Evolutionary conservation across 768 basidiomycete species (phyloP).

Genomic region (Boletellus ananiceps): DNA sequence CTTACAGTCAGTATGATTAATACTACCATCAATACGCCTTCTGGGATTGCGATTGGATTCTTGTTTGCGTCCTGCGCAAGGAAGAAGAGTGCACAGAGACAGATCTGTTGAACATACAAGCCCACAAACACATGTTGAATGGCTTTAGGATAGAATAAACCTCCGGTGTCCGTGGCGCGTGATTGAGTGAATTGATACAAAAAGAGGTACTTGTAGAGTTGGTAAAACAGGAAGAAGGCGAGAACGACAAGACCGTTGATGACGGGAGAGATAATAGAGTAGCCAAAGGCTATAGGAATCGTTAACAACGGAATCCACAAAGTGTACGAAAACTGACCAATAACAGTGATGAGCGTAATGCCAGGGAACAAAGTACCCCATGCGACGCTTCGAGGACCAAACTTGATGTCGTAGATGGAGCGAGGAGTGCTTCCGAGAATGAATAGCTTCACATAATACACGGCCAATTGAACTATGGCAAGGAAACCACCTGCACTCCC

Average conservation of each 20-base stretch:
- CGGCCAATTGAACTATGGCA: constrained; percentile 62
- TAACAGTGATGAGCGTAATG: constrained; percentile 76
- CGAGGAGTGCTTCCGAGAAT: constrained; percentile 87
- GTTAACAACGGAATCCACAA: background rate
- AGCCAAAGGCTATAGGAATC: constrained; percentile 54
- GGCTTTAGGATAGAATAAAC: constrained; percentile 92
- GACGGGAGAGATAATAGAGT: constrained; percentile 87
- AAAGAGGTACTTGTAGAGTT: constrained; percentile 84
- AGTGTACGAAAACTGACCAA: constrained; percentile 47
- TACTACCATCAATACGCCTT: constrained; percentile 82
- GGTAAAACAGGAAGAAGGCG: constrained; percentile 81
- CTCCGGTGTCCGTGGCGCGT: constrained; percentile 73
- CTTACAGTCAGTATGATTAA: constrained; percentile 80
- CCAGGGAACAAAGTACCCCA: constrained; percentile 76
- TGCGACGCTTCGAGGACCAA: constrained; percentile 55
- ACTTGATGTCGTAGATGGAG: constrained; percentile 80
- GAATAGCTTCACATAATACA: constrained; percentile 91
- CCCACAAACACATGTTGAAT: constrained; percentile 93
- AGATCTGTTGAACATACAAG: constrained; percentile 85
- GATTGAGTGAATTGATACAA: constrained; percentile 75
- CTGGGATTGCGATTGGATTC: constrained; percentile 55
- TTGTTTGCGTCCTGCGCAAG: constrained; percentile 55
- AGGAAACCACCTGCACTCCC: constrained; percentile 79
- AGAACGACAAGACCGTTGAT: constrained; percentile 85
- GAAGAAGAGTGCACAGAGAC: constrained; percentile 88